Conservation (phyloP, 352 stramenopile genomes). For the Peronospora farinosa region DNA sequence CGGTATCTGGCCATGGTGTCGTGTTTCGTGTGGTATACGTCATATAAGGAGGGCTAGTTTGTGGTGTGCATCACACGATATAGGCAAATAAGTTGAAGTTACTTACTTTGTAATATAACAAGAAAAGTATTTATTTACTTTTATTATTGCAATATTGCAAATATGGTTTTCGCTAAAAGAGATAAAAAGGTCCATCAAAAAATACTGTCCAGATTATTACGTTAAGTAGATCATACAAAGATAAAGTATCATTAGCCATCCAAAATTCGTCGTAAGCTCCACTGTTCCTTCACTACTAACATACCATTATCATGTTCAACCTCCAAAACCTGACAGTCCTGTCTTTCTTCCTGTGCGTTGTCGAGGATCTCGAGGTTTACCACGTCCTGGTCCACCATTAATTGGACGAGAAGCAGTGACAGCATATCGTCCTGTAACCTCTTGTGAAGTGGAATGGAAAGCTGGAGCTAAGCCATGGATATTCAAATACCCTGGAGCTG, state of each 20-base stretch:
- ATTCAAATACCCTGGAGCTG: conserved; percentile 15
- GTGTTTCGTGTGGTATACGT: not conserved
- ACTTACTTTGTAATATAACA: no score
- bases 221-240: no score
- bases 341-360: conserved; percentile 26
- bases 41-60: not conserved
- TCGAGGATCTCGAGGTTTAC: conserved; percentile 36
- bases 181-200: no score
- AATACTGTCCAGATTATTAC: no score
- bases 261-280: conserved; percentile 5
- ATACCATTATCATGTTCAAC: conserved; percentile 10
- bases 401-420: conserved; percentile 11
- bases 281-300: conserved; percentile 6
- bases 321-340: conserved; percentile 9
- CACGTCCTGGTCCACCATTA: conserved; percentile 17
- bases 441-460: conserved; percentile 11
- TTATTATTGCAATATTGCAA: no score
- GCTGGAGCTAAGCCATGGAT: conserved; percentile 9
- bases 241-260: no score
- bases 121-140: no score
- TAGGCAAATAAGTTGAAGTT: no score
- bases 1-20: no score
- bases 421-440: conserved; percentile 3
- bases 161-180: no score
- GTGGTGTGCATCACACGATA: not conserved